A percentile compares a stretch with the other conserved stretches of the same genome.
Conservation (phyloP, 2,329 filamentous ascomycete species). For the Cladosporium velox region DNA sequence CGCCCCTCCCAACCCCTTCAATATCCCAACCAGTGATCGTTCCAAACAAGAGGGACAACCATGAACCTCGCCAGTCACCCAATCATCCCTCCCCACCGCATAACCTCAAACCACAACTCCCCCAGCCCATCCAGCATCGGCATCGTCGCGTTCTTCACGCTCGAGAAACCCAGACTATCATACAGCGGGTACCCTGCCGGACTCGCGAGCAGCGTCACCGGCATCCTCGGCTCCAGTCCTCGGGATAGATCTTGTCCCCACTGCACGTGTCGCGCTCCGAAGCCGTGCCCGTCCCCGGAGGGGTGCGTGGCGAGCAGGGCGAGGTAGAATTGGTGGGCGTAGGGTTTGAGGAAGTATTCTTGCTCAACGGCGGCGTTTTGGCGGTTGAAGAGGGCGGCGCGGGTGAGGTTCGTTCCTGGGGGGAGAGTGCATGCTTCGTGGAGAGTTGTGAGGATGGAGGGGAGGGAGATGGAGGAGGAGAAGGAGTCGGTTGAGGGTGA, state of each 20-base stretch:
- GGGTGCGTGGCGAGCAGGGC: slow-evolving; percentile 21
- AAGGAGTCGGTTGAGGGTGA: not conserved
- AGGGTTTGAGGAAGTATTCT: slow-evolving; percentile 4
- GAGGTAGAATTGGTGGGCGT: slow-evolving; percentile 16
- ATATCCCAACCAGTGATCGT: no score
- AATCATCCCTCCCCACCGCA: not conserved
- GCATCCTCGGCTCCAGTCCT: not conserved
- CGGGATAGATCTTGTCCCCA: not conserved
- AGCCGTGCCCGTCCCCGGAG: slow-evolving; percentile 17
- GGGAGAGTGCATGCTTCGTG: not conserved
- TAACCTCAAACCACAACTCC: slow-evolving; percentile 17
- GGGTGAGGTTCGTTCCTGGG: slow-evolving; percentile 7
- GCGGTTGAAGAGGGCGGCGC: not conserved
- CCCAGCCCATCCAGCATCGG: slow-evolving; percentile 10
- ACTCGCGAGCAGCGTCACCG: slow-evolving; percentile 11
- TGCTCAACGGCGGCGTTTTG: not conserved
- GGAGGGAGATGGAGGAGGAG: not conserved
- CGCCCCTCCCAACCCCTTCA: no score
- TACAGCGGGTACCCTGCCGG: slow-evolving; percentile 17
- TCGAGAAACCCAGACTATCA: slow-evolving; percentile 3
- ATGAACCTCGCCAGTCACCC: not conserved
- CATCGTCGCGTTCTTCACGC: slow-evolving; percentile 13
- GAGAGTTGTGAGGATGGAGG: not conserved
- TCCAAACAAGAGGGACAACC: not conserved
- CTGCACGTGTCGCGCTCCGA: slow-evolving; percentile 10